These are phyloP conservation scores for Ensete ventricosum DNA, from an alignment of 176 grass and related monocot genomes.

Conservation along the genomic window DNA sequence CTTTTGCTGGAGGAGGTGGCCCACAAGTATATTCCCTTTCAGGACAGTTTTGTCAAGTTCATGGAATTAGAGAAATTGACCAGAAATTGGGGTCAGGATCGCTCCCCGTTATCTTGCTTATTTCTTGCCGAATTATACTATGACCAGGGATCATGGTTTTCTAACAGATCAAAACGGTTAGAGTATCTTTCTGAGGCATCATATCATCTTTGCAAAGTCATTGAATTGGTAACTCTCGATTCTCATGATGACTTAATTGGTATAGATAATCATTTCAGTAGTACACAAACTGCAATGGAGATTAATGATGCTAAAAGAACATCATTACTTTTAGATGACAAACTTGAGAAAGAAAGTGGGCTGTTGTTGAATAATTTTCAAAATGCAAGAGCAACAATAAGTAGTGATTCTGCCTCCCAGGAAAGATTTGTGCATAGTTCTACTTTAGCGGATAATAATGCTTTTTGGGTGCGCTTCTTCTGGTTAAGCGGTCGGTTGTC, in stretches of 20 bases:
- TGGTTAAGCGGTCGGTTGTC: constrained; percentile 79
- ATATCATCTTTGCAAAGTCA: constrained; percentile 88
- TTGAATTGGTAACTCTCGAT: constrained; percentile 54
- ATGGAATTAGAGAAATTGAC: constrained; percentile 76
- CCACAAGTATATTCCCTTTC: constrained; percentile 52
- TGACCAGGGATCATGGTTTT: constrained; percentile 60
- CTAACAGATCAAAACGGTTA: constrained; percentile 42
- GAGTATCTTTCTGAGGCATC: constrained; percentile 55
- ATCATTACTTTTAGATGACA: constrained; percentile 26
- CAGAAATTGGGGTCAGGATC: constrained; percentile 59
- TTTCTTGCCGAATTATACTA: constrained; percentile 93
- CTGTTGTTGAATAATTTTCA: constrained; percentile 10
- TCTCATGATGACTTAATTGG: constrained; percentile 30
- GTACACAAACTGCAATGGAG: constrained; percentile 14
- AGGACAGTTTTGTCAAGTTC: constrained; percentile 63
- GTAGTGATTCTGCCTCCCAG: constrained; percentile 4
- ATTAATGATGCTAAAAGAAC: constrained; percentile 13
- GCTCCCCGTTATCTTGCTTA: constrained; percentile 62
- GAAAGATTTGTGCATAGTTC: constrained; percentile 27
- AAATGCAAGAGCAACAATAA: constrained; percentile 21
- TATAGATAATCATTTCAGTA: constrained; percentile 23
- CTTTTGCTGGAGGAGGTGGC: constrained; percentile 79
- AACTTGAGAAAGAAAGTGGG: constrained; percentile 25
- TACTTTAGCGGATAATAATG: constrained; percentile 29
- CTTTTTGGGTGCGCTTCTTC: constrained; percentile 83